phyloP scores from a whole-genome alignment of 1,139 yeast genomes.

The Suhomyces atakaporum region DNA sequence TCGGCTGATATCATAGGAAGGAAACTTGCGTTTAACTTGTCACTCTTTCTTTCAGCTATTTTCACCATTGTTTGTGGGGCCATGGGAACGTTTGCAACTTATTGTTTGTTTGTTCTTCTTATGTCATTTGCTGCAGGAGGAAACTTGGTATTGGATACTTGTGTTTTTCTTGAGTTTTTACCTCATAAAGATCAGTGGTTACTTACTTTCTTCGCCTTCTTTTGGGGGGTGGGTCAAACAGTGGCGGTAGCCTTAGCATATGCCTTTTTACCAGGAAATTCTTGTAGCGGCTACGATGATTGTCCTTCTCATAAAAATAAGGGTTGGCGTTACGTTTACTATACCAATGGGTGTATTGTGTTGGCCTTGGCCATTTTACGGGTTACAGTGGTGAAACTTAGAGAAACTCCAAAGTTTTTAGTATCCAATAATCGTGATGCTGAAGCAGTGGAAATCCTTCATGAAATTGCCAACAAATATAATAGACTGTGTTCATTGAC shows the following conservation, averaged over 20 bases:
- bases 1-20: constrained; percentile 29
- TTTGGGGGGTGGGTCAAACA: constrained; percentile 41
- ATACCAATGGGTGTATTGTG: constrained; percentile 35
- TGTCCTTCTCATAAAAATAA: constrained; percentile 34
- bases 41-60: constrained; percentile 27
- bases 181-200: constrained; percentile 33
- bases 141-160: constrained; percentile 32
- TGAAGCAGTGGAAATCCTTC: constrained; percentile 33
- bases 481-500: constrained; percentile 32
- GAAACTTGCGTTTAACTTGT: constrained; percentile 38
- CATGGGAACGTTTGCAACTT: constrained; percentile 32
- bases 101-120: constrained; percentile 28
- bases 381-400: constrained; percentile 32
- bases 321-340: constrained; percentile 43
- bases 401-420: constrained; percentile 40
- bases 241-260: constrained; percentile 35
- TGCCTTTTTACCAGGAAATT: constrained; percentile 33
- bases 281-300: constrained; percentile 28
- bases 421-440: constrained; percentile 36
- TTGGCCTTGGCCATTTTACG: constrained; percentile 31
- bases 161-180: constrained; percentile 31
- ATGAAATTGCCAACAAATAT: constrained; percentile 30
- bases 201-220: constrained; percentile 41
- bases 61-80: constrained; percentile 31
- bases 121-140: constrained; percentile 33